phyloP scores from a whole-genome alignment of 1,139 yeast genomes.

The Nakaseomyces glabratus region DNA sequence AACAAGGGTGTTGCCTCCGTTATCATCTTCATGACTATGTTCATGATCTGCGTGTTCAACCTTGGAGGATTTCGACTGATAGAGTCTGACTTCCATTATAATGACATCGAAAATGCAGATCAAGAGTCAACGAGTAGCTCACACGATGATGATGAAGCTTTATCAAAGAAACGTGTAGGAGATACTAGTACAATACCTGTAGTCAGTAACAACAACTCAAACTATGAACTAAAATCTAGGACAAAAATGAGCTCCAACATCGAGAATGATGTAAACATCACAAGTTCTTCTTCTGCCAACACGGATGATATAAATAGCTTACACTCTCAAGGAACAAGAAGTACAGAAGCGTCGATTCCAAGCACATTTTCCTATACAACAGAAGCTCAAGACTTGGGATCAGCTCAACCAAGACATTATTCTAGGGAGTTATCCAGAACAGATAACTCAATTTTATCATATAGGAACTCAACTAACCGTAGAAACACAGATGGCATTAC shows the following conservation, averaged over 20 bases:
- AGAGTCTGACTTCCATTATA: constrained; percentile 51
- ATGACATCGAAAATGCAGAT: constrained; percentile 26
- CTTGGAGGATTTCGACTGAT: constrained; percentile 67
- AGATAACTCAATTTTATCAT: background rate
- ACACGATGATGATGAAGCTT: too few species aligned
- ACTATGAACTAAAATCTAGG: too few species aligned
- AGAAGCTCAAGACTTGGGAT: background rate
- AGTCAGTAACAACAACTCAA: too few species aligned
- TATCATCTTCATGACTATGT: constrained; percentile 67
- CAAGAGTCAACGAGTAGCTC: too few species aligned
- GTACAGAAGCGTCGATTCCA: background rate
- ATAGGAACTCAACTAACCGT: constrained; percentile 2
- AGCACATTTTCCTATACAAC: constrained; percentile 4
- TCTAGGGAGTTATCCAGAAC: background rate
- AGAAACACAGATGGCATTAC: constrained; percentile 7
- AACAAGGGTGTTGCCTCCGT: constrained; percentile 79
- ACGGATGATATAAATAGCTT: background rate
- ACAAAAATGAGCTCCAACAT: too few species aligned
- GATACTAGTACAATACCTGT: too few species aligned
- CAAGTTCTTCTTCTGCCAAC: background rate
- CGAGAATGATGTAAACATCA: too few species aligned
- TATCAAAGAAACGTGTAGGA: too few species aligned
- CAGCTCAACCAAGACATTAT: background rate
- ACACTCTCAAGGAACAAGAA: background rate
- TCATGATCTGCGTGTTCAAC: constrained; percentile 63